Evolutionary conservation across 164 flowering plant genomes (phyloP).

Genomic region (Chimonanthus praecox): DNA sequence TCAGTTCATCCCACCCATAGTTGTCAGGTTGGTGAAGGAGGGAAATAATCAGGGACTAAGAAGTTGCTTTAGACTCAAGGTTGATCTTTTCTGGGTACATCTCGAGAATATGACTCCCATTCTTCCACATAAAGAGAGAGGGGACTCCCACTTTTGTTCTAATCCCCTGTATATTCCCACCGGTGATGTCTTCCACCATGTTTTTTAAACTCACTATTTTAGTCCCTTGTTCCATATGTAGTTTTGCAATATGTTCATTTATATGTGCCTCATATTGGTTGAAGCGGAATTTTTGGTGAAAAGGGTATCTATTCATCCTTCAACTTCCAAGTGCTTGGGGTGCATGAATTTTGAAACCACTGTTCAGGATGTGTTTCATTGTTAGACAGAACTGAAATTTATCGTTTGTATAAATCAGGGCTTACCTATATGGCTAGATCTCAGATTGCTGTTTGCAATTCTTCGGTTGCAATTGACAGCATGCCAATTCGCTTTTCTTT

Average conservation of each 20-base stretch:
- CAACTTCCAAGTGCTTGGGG: not conserved
- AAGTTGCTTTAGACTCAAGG: not conserved
- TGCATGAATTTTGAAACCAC: not conserved
- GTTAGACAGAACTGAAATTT: no score
- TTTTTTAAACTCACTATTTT: no score
- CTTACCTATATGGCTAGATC: no score
- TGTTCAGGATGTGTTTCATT: not conserved
- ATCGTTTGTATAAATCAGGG: no score
- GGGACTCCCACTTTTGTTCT: no score
- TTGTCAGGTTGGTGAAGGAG: not conserved
- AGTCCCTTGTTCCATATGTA: no score
- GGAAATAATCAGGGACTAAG: not conserved
- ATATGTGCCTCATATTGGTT: not conserved
- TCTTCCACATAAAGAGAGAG: no score
- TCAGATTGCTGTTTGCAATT: no score
- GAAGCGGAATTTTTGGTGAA: not conserved
- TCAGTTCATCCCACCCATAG: not conserved
- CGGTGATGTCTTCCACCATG: not conserved
- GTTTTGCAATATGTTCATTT: not conserved
- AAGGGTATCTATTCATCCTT: not conserved
- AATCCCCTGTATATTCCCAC: no score
- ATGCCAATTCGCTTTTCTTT: no score
- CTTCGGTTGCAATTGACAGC: no score
- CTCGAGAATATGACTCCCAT: no score
- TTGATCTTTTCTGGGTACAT: not conserved